Percentiles rank a stretch among this genome's conserved stretches.
phyloP scores from a whole-genome alignment of 768 basidiomycete genomes.

The Omphalotus guepiniiformis region DNA sequence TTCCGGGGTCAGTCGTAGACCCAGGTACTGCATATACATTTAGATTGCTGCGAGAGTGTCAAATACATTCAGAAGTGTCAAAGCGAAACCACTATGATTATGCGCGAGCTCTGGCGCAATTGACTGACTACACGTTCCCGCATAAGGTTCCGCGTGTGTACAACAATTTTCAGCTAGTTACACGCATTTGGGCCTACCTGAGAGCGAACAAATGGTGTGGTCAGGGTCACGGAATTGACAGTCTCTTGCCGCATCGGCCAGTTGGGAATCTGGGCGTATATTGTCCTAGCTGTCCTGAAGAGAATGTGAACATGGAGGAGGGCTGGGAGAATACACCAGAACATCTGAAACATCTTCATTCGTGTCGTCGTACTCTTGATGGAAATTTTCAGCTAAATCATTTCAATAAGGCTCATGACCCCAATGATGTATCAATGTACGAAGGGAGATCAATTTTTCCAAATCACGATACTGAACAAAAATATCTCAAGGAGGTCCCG shows the following conservation, averaged over 20 bases:
- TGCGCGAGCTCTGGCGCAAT: constrained; percentile 7
- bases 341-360: not conserved
- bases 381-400: constrained; percentile 21
- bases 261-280: constrained; percentile 14
- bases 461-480: constrained; percentile 7
- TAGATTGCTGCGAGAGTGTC: constrained; percentile 11
- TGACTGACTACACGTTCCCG: constrained; percentile 10
- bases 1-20: constrained; percentile 8
- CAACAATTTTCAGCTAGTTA: constrained; percentile 16
- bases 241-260: constrained; percentile 9
- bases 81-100: constrained; percentile 14
- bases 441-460: constrained; percentile 16
- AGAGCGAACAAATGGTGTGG: constrained; percentile 15
- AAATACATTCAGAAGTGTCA: constrained; percentile 10
- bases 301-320: constrained; percentile 2
- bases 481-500: too few relatives aligned
- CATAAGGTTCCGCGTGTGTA: constrained; percentile 14
- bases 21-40: constrained; percentile 16
- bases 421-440: constrained; percentile 18
- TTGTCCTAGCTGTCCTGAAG: constrained; percentile 25
- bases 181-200: constrained; percentile 21
- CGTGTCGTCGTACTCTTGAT: constrained; percentile 15
- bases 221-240: constrained; percentile 18
- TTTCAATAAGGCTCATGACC: constrained; percentile 19
- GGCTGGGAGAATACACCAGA: not conserved